phyloP scores from a whole-genome alignment of 306 rosid species.

The Adenanthera pavonina region DNA sequence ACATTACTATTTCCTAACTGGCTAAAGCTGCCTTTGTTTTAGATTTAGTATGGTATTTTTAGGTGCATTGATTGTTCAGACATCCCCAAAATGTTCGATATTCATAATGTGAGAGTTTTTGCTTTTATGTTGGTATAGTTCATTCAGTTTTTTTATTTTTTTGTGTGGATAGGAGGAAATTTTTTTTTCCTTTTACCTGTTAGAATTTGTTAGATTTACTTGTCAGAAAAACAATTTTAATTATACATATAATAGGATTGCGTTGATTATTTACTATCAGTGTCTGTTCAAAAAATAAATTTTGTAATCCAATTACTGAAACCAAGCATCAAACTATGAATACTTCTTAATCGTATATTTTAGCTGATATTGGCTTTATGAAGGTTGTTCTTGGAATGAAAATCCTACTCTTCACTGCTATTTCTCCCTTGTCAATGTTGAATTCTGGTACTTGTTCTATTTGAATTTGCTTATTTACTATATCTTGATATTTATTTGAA shows the following conservation, averaged over 20 bases:
- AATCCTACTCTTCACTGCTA: not conserved
- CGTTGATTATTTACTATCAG: not conserved
- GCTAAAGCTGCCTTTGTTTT: not conserved
- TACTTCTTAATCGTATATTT: not conserved
- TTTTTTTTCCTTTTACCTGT: not conserved
- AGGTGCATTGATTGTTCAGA: not conserved
- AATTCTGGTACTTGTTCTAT: not conserved
- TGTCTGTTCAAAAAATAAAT: not conserved
- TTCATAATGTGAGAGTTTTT: not conserved
- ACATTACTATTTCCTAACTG: not conserved
- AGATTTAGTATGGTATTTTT: not conserved
- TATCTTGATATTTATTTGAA: not conserved
- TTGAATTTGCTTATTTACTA: not conserved
- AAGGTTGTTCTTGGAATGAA: not conserved
- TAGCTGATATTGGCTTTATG: not conserved
- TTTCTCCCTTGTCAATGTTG: not conserved
- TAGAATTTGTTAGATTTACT: not conserved
- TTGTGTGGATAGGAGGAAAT: not conserved
- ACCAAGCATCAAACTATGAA: not conserved
- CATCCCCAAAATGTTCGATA: not conserved
- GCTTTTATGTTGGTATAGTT: not conserved
- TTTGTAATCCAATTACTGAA: not conserved
- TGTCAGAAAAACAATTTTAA: not conserved
- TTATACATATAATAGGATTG: not conserved
- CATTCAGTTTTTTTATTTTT: not conserved